These are phyloP conservation scores for Alternaria viburni DNA, from an alignment of 2,329 filamentous ascomycete genomes.

Conservation along the genomic window DNA sequence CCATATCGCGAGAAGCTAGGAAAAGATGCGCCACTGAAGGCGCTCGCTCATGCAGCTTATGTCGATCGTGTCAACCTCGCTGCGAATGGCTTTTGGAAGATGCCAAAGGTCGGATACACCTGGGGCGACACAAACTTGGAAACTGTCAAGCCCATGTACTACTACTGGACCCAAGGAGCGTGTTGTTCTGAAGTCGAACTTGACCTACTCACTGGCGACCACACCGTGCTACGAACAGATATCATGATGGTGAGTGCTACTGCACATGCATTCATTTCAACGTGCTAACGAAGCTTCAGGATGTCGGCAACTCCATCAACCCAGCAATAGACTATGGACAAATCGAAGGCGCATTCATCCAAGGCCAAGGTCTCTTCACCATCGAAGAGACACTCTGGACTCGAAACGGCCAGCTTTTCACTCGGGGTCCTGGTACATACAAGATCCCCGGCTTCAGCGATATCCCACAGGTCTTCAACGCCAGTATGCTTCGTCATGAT, in stretches of 20 bases:
- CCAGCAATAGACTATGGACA: constrained; percentile 81
- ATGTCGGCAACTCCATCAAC: constrained; percentile 82
- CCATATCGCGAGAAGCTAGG: constrained; percentile 87
- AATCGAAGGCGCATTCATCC: constrained; percentile 80
- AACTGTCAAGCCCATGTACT: constrained; percentile 74
- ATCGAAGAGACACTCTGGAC: constrained; percentile 75
- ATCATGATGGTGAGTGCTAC: constrained; percentile 74
- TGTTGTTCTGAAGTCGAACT: constrained; percentile 87
- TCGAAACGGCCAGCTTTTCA: constrained; percentile 69
- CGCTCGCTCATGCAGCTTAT: constrained; percentile 88
- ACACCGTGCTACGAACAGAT: constrained; percentile 85
- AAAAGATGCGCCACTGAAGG: constrained; percentile 76
- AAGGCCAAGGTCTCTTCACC: constrained; percentile 80
- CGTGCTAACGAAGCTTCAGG: constrained; percentile 47
- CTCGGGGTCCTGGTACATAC: constrained; percentile 70
- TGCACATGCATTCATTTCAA: background rate
- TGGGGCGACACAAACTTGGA: constrained; percentile 66
- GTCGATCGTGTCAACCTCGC: constrained; percentile 94
- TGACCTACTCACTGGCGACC: constrained; percentile 89
- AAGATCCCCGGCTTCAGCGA: constrained; percentile 90
- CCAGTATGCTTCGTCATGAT: constrained; percentile 76
- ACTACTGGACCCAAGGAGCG: constrained; percentile 92
- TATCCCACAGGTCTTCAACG: constrained; percentile 85
- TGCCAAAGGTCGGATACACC: constrained; percentile 90
- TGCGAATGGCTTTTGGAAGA: constrained; percentile 96